These are phyloP conservation scores for Melianthus villosus DNA, from an alignment of 441 rosid genomes.

Conservation along the genomic window DNA sequence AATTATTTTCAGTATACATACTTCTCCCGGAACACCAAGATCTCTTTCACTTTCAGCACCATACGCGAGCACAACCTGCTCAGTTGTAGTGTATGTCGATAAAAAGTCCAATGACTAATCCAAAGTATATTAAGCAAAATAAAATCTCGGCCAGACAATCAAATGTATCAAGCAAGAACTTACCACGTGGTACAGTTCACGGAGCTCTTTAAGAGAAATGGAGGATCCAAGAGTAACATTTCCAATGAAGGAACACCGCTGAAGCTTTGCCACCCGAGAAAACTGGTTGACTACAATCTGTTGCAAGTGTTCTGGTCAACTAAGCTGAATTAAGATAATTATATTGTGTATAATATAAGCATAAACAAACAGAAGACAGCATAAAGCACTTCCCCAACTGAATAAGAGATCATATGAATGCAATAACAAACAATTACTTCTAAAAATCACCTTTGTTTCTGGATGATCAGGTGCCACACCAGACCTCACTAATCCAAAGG, in stretches of 20 bases:
- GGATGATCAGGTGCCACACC: conserved; percentile 97
- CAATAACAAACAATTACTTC: neutral
- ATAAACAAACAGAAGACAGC: too few species aligned
- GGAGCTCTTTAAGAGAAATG: conserved; percentile 53
- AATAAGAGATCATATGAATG: too few species aligned
- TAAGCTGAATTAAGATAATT: conserved; percentile 25
- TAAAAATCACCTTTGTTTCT: conserved; percentile 54
- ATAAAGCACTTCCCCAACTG: too few species aligned
- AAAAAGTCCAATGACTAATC: too few species aligned
- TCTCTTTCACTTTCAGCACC: conserved; percentile 89
- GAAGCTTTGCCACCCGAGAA: conserved; percentile 51
- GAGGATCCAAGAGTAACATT: conserved; percentile 60
- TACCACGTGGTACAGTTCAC: conserved; percentile 64
- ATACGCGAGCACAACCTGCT: conserved; percentile 82
- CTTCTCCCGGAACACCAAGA: conserved; percentile 74
- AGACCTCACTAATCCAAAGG: conserved; percentile 78
- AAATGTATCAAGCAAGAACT: conserved; percentile 6
- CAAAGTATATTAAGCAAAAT: too few species aligned
- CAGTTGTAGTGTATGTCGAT: conserved; percentile 7
- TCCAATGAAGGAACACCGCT: conserved; percentile 58
- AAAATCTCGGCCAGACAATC: too few species aligned
- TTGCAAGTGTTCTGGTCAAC: conserved; percentile 32
- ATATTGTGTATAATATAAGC: neutral
- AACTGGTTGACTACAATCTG: conserved; percentile 80
- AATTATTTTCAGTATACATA: conserved; percentile 18